Base-by-base conservation (phyloP, 306 rosid genomes). In the Cucurbita ficifolia region DNA sequence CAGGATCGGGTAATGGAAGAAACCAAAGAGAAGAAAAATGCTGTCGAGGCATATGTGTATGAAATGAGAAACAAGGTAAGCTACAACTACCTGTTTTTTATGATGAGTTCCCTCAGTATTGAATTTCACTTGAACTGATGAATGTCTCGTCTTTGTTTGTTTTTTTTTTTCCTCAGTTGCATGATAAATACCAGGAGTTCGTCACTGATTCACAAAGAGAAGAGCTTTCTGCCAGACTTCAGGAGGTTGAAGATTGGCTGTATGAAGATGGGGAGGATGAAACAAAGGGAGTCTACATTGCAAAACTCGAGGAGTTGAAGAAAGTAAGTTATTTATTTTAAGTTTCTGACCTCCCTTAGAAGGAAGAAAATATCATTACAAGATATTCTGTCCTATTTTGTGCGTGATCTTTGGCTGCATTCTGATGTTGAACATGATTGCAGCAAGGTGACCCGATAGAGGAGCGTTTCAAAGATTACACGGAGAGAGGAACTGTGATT, bases 1-100 rank as follows among this genome's bases (percentile, higher is more conserved):
- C 97, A 94, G 82, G 99, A 94, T 75, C 89, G 96, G 21, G 96
- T 94, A 24, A 91, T 91, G 96, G 99, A 94, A 77, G 99, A 94
- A 80, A 94, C 97, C 3, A 94, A 94, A 51, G 97, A 94, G 86
- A 91, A 80, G 90, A 94, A 94, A 82, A 94, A 91, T 71, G 97
- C 95, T 8, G 99, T 94, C 1, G 97, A 94, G 85, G 86, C 99
- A 16, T 94, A 94, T 75, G 99, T 94, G 39, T 94, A 94, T 79
- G 96, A 94, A 73, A 89, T 87, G 96, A 83, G 99, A 82, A 91
- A 91, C 87, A 94, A 91, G 96, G 99, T 86, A 72, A 21, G n/a
- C 54, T 11, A 21, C 18, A 1, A 2, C 8, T 42, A 19, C 8
- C 72, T 18, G 18, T 18, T 9, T 13, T 48, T 69, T 70, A 70